A percentile compares a stretch with the other conserved stretches of the same genome.
phyloP scores from a whole-genome alignment of 768 basidiomycete species.

The Leccinum truebloodii region DNA sequence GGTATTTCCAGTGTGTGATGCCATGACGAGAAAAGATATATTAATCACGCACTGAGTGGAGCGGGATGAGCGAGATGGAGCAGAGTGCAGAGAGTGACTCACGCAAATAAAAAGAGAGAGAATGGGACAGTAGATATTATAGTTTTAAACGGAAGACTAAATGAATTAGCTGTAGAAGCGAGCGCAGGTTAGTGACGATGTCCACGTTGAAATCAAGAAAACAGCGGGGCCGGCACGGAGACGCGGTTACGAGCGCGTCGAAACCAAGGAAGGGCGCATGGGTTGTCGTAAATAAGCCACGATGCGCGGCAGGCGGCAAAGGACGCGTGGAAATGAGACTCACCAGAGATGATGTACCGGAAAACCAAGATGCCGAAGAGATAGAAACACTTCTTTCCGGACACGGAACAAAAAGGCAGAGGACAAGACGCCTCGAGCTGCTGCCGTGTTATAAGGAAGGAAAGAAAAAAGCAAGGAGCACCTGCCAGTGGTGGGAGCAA shows the following conservation, averaged over 20 bases:
- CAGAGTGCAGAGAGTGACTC: constrained; percentile 18
- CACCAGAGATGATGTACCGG: constrained; percentile 35
- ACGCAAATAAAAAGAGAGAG: constrained; percentile 29
- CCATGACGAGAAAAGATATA: constrained; percentile 30
- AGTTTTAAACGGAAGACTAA: constrained; percentile 33
- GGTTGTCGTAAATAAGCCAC: constrained; percentile 35
- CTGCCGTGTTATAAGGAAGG: constrained; percentile 29
- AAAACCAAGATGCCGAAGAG: constrained; percentile 26
- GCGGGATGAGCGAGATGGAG: constrained; percentile 18
- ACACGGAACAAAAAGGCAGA: constrained; percentile 25
- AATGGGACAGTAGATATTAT: constrained; percentile 32
- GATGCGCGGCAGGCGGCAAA: constrained; percentile 29
- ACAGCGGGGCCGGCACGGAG: constrained; percentile 30
- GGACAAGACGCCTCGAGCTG: constrained; percentile 23
- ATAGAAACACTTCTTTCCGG: constrained; percentile 18
- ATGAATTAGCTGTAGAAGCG: constrained; percentile 37
- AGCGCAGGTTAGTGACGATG: constrained; percentile 25
- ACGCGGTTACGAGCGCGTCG: constrained; percentile 34
- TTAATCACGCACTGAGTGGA: constrained; percentile 32
- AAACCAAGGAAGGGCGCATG: constrained; percentile 20
- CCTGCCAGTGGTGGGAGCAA: constrained; percentile 25
- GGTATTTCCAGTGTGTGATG: constrained; percentile 40
- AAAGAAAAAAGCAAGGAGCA: constrained; percentile 34
- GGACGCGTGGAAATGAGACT: constrained; percentile 35
- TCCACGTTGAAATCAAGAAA: constrained; percentile 24